phyloP scores from a whole-genome alignment of 2,329 filamentous ascomycete genomes.

The Rutstroemia sydowiana region DNA sequence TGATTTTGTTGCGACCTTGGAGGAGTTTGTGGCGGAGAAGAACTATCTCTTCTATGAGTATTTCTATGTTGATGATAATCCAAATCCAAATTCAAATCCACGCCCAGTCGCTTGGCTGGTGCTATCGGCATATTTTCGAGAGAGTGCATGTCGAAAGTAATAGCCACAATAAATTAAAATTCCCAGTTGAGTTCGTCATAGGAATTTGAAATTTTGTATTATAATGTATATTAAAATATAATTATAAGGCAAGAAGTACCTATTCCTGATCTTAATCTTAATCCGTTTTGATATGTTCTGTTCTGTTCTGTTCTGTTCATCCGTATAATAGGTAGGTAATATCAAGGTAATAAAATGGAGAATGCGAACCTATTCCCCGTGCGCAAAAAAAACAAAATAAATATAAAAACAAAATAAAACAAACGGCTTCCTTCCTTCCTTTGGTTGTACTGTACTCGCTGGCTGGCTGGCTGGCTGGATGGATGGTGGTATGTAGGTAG shows the following conservation, averaged over 20 bases:
- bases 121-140: slow-evolving; percentile 21
- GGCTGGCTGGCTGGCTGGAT: too few relatives aligned
- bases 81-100: slow-evolving; percentile 25
- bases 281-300: too few relatives aligned
- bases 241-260: not conserved
- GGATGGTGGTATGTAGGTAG: too few relatives aligned
- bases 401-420: too few relatives aligned
- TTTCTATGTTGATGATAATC: not conserved
- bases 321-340: too few relatives aligned
- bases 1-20: slow-evolving; percentile 15
- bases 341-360: not conserved
- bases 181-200: slow-evolving; percentile 14
- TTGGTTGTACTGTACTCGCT: too few relatives aligned
- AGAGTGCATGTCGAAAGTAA: slow-evolving; percentile 26
- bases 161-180: not conserved
- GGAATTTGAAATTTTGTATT: too few relatives aligned
- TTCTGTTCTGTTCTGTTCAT: too few relatives aligned
- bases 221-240: not conserved
- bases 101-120: slow-evolving; percentile 24
- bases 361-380: not conserved
- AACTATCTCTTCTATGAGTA: slow-evolving; percentile 12
- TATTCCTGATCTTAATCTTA: too few relatives aligned
- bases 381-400: too few relatives aligned
- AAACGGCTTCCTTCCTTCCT: too few relatives aligned
- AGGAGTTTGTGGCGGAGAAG: slow-evolving; percentile 23